These are phyloP conservation scores for Tuber microsphaerosporum DNA, from an alignment of 495 filamentous ascomycete genomes.

Conservation along the genomic window DNA sequence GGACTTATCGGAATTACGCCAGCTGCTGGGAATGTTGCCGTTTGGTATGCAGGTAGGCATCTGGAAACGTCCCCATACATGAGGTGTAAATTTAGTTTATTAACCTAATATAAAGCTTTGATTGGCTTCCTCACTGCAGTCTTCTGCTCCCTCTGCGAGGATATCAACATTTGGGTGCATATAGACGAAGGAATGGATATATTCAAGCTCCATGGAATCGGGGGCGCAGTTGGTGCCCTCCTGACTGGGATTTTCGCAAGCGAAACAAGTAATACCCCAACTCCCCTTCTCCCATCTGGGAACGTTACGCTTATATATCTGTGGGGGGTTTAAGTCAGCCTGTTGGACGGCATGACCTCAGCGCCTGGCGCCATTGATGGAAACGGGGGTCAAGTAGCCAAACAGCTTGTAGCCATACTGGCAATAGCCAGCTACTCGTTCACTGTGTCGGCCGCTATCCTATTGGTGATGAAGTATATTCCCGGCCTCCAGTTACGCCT, in stretches of 20 bases:
- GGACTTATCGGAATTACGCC: constrained; percentile 61
- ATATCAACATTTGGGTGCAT: constrained; percentile 53
- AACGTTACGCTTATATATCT: constrained; percentile 7
- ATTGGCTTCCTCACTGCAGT: constrained; percentile 56
- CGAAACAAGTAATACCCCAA: background rate
- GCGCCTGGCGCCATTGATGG: constrained; percentile 53
- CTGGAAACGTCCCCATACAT: background rate
- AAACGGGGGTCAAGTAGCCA: constrained; percentile 53
- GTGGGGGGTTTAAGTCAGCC: background rate
- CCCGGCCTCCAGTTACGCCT: constrained; percentile 55
- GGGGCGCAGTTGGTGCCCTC: constrained; percentile 57
- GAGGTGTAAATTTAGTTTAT: background rate
- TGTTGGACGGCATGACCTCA: constrained; percentile 48
- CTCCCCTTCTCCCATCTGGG: background rate
- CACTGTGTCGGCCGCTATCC: constrained; percentile 49
- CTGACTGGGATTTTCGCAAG: constrained; percentile 56
- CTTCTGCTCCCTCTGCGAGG: constrained; percentile 49
- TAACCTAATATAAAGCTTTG: constrained; percentile 38
- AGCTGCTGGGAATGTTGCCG: constrained; percentile 54
- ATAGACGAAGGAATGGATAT: constrained; percentile 60
- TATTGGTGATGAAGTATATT: constrained; percentile 54
- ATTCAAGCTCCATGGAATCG: constrained; percentile 58
- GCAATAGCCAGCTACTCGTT: constrained; percentile 55
- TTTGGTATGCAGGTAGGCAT: constrained; percentile 47
- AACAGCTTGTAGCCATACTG: constrained; percentile 55